Base-by-base conservation (phyloP, 2,329 filamentous ascomycete species). In the Colletotrichum sp. region DNA sequence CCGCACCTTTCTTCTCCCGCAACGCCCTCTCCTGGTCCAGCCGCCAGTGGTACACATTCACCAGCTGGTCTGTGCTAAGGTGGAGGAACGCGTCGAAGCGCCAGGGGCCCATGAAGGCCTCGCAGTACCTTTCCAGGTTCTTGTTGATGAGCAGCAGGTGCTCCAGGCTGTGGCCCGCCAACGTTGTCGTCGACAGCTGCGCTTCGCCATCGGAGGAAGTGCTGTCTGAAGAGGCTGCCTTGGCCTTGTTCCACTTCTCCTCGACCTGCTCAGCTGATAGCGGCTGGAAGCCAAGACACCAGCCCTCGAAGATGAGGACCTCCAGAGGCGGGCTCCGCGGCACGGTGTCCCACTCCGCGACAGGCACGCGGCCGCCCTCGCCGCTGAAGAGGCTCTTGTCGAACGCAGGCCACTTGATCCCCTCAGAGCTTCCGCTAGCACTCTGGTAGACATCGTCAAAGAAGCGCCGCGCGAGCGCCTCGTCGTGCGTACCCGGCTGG, bases 291-390 rank as follows among this genome's bases (percentile, higher is more conserved):
- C 75, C 75, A 18, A 77, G 59, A 36, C 75, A 77, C 75, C 71
- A 77, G 32, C 75, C 75, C 26, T 77, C 72, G 34, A 77, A 77
- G 30, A 77, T 71, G n/a, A 75, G 63, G 8, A 77, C 71, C 24
- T 75, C 66, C 8, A 77, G 36, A 1, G 71, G 71, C 36, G 71
- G 67, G n/a, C 21, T 75, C 8, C 75, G 66, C 10, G 71, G 62
- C 16, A 77, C 72, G 8, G 0, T 63, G 18, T 77, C 66, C 71
- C 75, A 77, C 32, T 77, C 21, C 0, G 67, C 26, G 2, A 49
- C 24, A 2, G 71, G 71, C 3, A 71, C 71, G 13, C 71, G 72
- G 12, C 72, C 75, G 2, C 71, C 75, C 26, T 77, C 71, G 16
- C 75, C 75, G n/a, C 39, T 30, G 44, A 67, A 67, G 4, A 75